Conservation (phyloP, 1,139 yeast species). For the Sugiyamaella sp. region DNA sequence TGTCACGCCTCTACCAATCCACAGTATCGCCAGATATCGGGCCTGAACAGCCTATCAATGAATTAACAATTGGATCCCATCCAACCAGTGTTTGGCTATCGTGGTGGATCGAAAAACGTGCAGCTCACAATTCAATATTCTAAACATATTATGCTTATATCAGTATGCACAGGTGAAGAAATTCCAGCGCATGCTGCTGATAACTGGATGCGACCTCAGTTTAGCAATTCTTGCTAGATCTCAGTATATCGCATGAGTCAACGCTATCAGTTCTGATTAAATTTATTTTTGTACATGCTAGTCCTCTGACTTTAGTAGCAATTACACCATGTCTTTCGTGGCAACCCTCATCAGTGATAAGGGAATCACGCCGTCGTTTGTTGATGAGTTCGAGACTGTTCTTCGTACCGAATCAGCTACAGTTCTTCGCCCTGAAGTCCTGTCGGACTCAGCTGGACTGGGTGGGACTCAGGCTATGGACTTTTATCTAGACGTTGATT, state of each 20-base stretch:
- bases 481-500: slow-evolving; percentile 30
- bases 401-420: slow-evolving; percentile 32
- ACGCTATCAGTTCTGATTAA: background rate
- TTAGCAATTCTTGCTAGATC: background rate
- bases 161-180: too few relatives aligned
- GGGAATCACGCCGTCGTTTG: slow-evolving; percentile 25
- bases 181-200: too few relatives aligned
- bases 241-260: background rate
- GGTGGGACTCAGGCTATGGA: slow-evolving; percentile 31
- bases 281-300: too few relatives aligned
- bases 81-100: too few relatives aligned
- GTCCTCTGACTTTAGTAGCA: background rate
- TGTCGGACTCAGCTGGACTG: slow-evolving; percentile 23
- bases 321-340: slow-evolving; percentile 28
- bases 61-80: too few relatives aligned
- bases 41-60: too few relatives aligned
- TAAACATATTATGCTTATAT: too few relatives aligned
- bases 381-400: slow-evolving; percentile 31
- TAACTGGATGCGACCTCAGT: too few relatives aligned
- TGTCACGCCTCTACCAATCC: too few relatives aligned
- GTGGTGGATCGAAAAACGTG: background rate
- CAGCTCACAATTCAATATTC: too few relatives aligned
- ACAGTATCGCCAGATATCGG: too few relatives aligned
- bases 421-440: slow-evolving; percentile 27
- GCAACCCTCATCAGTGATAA: slow-evolving; percentile 33